A percentile compares a stretch with the other conserved stretches of the same genome.
These are phyloP conservation scores for Macrolepiota albuminosa DNA, from an alignment of 768 basidiomycete species.

Conservation along the genomic window DNA sequence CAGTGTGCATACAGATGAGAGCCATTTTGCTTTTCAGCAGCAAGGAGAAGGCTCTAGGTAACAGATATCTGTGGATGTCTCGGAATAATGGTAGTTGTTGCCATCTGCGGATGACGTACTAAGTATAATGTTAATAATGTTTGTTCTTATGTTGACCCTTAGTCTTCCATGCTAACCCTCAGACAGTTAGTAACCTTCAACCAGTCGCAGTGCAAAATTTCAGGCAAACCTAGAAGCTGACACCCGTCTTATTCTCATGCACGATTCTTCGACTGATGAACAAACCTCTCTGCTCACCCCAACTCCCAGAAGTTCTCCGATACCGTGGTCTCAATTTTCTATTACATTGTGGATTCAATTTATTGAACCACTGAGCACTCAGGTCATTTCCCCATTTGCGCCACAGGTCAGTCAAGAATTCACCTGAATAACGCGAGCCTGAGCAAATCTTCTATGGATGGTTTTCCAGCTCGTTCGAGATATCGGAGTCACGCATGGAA, in stretches of 20 bases:
- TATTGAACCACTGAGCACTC: slow-evolving; percentile 67
- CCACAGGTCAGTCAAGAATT: slow-evolving; percentile 47
- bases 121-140: too few relatives aligned
- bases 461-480: slow-evolving; percentile 54
- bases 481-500: slow-evolving; percentile 65
- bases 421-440: neutral
- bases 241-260: slow-evolving; percentile 1
- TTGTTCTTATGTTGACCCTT: too few relatives aligned
- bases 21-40: slow-evolving; percentile 1
- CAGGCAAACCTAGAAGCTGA: neutral
- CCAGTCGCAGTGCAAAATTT: too few relatives aligned
- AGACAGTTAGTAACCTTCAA: too few relatives aligned
- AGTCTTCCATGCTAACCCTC: too few relatives aligned
- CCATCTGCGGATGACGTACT: too few relatives aligned
- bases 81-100: neutral
- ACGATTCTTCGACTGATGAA: slow-evolving; percentile 35
- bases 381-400: slow-evolving; percentile 73
- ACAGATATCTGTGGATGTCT: neutral
- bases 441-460: neutral
- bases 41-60: neutral
- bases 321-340: slow-evolving; percentile 67
- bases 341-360: slow-evolving; percentile 70
- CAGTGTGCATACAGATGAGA: slow-evolving; percentile 5
- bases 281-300: slow-evolving; percentile 51
- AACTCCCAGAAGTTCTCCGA: slow-evolving; percentile 39